phyloP scores from a whole-genome alignment of 148 eudicot species.

The Camellia granthamiana region DNA sequence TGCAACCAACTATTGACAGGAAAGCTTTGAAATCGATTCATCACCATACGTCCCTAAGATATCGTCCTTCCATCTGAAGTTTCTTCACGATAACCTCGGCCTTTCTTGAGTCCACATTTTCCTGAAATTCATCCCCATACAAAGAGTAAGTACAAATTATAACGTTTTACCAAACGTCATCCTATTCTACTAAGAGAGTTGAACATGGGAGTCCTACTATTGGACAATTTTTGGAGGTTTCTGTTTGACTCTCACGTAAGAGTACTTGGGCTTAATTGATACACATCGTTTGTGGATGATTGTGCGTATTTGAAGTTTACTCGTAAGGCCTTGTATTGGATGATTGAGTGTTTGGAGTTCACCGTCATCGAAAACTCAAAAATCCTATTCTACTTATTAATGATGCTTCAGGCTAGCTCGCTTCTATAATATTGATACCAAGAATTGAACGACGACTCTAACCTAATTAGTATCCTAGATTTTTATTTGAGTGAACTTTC shows the following conservation, averaged over 20 bases:
- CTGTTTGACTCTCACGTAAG: too few relatives aligned
- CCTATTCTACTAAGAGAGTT: background rate
- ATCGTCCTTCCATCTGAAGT: slow-evolving; percentile 75
- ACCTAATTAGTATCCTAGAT: background rate
- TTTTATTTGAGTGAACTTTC: background rate
- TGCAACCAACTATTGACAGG: background rate
- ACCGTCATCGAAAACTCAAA: too few relatives aligned
- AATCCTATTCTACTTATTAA: too few relatives aligned
- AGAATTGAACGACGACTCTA: background rate
- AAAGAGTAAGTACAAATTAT: background rate
- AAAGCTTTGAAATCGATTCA: background rate
- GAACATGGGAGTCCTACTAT: too few relatives aligned
- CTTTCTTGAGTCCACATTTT: slow-evolving; percentile 50
- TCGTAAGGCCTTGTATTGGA: too few relatives aligned
- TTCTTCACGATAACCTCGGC: slow-evolving; percentile 75
- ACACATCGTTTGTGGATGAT: too few relatives aligned
- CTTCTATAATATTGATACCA: background rate
- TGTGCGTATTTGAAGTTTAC: too few relatives aligned
- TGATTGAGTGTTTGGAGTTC: too few relatives aligned
- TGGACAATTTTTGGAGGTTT: too few relatives aligned
- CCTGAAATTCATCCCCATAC: slow-evolving; percentile 39
- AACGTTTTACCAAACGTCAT: background rate
- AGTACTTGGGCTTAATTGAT: too few relatives aligned
- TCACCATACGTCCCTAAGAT: slow-evolving; percentile 85
- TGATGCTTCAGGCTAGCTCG: background rate